Evolutionary conservation across 139 green algal species (phyloP), one percentile per base, ranked within the genome.

Genomic region (Closterium sp.): DNA sequence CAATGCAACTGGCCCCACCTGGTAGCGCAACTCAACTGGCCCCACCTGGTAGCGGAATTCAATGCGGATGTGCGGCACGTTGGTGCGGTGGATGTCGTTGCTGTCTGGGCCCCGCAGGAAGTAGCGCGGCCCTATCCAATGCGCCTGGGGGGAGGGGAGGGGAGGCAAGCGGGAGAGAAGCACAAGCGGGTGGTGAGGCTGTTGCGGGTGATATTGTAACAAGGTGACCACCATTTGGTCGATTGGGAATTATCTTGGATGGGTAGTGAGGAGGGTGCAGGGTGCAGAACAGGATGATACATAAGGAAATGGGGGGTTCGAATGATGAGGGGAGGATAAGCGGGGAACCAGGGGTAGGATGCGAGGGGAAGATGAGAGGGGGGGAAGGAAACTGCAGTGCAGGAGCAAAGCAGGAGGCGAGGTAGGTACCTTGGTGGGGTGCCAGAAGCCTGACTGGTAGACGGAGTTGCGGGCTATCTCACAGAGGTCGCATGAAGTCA

Each of bases 51-150:
- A 95, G 89, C 97, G 95, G 96, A 99, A 99, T 34, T 97, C 95
- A 94, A 99, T 95, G 85, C 98, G 96, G 91, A 99, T 96, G 92
- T 98, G 97, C 42, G 98, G 98, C 91, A 99, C 98, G 94, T 99
- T 99, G 42, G 97, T 99, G 94, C 98, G 98, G 88, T 99, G 96
- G 87, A 99, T 99, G 96, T 99, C 97, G 95, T 99, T 99, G 85
- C 98, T 98, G 42, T 97, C 96, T 0, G 97, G 97, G 24, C 98
- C 98, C 2, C 94, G 93, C 29, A 91, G 92, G 42, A 45, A 95
- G 88, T 95, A 95, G 27, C 92, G 29, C 24, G 84, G 24, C 3
- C 91, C 90, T 28, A 96, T 31, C 94, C 94, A 95, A 70, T 95
- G 94, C 29, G 32, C 31, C 93, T 94, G 86, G 86, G 30, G 31